Percentiles rank a stretch among this genome's conserved stretches.
Conservation (phyloP, 2,329 filamentous ascomycete genomes). For the Sporothrix luriei region DNA sequence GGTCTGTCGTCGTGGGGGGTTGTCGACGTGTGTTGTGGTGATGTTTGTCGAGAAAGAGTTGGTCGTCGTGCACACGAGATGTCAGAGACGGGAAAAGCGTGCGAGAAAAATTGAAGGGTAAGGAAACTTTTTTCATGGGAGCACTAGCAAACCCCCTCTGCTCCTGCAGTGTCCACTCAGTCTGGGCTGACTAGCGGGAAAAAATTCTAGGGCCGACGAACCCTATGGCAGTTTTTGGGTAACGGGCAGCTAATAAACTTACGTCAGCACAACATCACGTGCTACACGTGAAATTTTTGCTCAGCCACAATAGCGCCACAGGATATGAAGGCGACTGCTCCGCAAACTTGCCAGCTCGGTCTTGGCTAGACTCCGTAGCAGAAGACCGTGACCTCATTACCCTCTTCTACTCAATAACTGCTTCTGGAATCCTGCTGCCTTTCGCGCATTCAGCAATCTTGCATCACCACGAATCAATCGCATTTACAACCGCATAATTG, state of each 20-base stretch:
- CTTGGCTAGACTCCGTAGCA: neutral
- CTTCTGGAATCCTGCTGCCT: constrained; percentile 1
- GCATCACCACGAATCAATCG: neutral
- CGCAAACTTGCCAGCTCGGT: neutral
- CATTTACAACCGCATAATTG: neutral
- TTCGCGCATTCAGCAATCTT: neutral
- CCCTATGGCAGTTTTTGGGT: constrained; percentile 30
- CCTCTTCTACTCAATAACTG: constrained; percentile 1
- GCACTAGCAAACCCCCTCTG: constrained; percentile 28
- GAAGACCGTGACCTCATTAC: constrained; percentile 23
- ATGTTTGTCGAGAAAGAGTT: constrained; percentile 30
- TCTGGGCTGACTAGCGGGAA: constrained; percentile 20
- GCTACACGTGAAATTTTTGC: neutral
- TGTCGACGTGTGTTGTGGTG: constrained; percentile 33
- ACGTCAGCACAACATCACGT: constrained; percentile 25
- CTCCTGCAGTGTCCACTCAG: neutral
- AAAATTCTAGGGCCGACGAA: constrained; percentile 36
- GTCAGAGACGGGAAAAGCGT: constrained; percentile 34
- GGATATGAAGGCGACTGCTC: neutral
- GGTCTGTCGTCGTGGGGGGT: constrained; percentile 32
- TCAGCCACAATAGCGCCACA: constrained; percentile 21
- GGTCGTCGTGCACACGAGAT: constrained; percentile 33
- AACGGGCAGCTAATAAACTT: neutral
- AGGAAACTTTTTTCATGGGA: constrained; percentile 31
- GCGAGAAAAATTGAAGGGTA: constrained; percentile 33